Percentiles rank a stretch among this genome's conserved stretches.
Conservation (phyloP, 2,329 filamentous ascomycete species). For the Fusarium acutatum region DNA sequence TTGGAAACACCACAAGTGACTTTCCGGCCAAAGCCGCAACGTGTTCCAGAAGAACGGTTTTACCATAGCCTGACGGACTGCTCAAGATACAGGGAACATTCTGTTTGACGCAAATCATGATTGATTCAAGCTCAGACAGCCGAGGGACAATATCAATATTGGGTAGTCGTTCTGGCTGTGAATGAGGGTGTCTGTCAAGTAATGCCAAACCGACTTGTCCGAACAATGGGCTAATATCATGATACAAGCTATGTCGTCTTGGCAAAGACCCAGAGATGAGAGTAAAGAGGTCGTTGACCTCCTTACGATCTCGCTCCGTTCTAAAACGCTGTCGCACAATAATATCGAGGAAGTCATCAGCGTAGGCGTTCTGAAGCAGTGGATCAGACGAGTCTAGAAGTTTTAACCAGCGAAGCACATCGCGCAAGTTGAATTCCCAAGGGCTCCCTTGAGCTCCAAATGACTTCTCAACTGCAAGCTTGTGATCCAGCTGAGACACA, state of each 20-base stretch:
- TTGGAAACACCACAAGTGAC: constrained; percentile 80
- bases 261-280: constrained; percentile 65
- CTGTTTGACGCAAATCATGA: constrained; percentile 87
- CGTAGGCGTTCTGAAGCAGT: constrained; percentile 66
- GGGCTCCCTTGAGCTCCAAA: constrained; percentile 76
- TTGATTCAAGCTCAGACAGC: constrained; percentile 80
- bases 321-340: constrained; percentile 91
- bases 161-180: constrained; percentile 62
- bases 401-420: constrained; percentile 87
- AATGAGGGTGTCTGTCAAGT: constrained; percentile 66
- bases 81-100: constrained; percentile 90
- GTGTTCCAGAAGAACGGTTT: constrained; percentile 81
- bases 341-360: constrained; percentile 80
- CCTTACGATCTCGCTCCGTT: constrained; percentile 69
- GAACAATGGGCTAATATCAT: constrained; percentile 71
- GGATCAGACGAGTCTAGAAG: constrained; percentile 63
- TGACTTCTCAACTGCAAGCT: constrained; percentile 67
- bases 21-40: constrained; percentile 83
- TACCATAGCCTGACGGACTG: constrained; percentile 85
- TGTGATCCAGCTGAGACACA: constrained; percentile 79
- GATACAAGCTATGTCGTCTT: constrained; percentile 71
- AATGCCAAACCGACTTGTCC: constrained; percentile 84
- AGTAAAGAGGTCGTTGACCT: constrained; percentile 73
- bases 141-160: constrained; percentile 61
- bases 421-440: constrained; percentile 95